These are phyloP conservation scores for Neonectria sp. DNA, from an alignment of 2,329 filamentous ascomycete species.

Conservation along the genomic window DNA sequence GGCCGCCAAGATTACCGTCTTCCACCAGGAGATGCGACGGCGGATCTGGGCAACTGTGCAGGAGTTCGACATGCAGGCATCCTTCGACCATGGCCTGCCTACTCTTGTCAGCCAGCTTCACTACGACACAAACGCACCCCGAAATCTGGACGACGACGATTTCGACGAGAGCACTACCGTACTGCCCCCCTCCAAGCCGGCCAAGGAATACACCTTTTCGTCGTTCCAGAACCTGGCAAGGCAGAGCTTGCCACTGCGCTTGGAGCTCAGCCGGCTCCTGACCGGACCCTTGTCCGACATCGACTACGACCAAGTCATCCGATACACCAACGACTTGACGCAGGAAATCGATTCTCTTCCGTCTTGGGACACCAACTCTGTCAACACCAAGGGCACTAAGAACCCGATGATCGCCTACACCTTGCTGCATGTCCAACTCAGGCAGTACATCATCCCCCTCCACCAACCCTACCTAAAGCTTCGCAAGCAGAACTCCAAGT, in stretches of 20 bases:
- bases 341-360: slow-evolving; percentile 73
- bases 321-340: slow-evolving; percentile 73
- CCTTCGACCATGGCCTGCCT: slow-evolving; percentile 73
- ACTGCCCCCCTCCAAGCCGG: slow-evolving; percentile 66
- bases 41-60: slow-evolving; percentile 74
- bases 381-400: slow-evolving; percentile 59
- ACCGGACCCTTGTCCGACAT: slow-evolving; percentile 69
- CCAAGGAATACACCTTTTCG: slow-evolving; percentile 69
- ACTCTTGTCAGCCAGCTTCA: slow-evolving; percentile 71
- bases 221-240: slow-evolving; percentile 72
- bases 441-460: slow-evolving; percentile 74
- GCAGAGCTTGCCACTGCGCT: slow-evolving; percentile 68
- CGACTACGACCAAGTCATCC: slow-evolving; percentile 74
- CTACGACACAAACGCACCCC: slow-evolving; percentile 68
- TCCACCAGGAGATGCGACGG: slow-evolving; percentile 74
- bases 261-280: slow-evolving; percentile 71
- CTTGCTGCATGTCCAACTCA: slow-evolving; percentile 71
- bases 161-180: slow-evolving; percentile 68
- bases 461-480: slow-evolving; percentile 74
- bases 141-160: slow-evolving; percentile 71
- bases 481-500: slow-evolving; percentile 72
- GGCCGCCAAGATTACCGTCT: slow-evolving; percentile 68
- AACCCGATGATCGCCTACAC: slow-evolving; percentile 73
- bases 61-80: slow-evolving; percentile 74
- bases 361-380: slow-evolving; percentile 64